A percentile compares a stretch with the other conserved stretches of the same genome.
phyloP scores from a whole-genome alignment of 2,329 filamentous ascomycete genomes.

The Venturia pyrina region DNA sequence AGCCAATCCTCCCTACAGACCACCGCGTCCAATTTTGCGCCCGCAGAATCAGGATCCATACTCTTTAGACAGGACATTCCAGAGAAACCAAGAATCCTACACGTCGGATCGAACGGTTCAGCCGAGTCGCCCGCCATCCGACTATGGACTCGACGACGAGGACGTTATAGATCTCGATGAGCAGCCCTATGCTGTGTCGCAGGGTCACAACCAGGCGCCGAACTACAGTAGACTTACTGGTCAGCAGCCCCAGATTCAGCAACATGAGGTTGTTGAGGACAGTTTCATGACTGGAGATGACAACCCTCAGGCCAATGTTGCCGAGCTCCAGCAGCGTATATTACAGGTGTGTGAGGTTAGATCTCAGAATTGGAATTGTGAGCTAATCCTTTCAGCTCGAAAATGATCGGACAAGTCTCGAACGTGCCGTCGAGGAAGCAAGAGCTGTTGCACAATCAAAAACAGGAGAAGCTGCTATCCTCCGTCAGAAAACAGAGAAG shows the following conservation, averaged over 20 bases:
- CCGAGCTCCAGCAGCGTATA: constrained; percentile 32
- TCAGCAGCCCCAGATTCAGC: constrained; percentile 7
- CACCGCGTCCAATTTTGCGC: background rate
- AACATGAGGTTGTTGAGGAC: constrained; percentile 11
- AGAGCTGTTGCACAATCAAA: constrained; percentile 48
- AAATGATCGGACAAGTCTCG: constrained; percentile 30
- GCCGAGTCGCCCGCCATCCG: constrained; percentile 2
- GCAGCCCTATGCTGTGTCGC: constrained; percentile 5
- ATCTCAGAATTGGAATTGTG: background rate
- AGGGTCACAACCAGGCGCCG: background rate
- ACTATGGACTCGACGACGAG: constrained; percentile 13
- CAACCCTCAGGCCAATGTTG: constrained; percentile 13
- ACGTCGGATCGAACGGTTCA: background rate
- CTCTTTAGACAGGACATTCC: background rate
- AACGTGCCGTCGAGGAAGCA: constrained; percentile 30
- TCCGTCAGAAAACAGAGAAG: constrained; percentile 61
- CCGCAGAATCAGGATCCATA: background rate
- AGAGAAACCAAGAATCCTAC: background rate
- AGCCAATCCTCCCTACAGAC: background rate
- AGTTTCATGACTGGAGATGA: constrained; percentile 19
- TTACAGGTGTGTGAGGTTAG: constrained; percentile 24
- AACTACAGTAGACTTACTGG: background rate
- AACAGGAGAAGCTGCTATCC: constrained; percentile 62
- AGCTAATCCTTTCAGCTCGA: constrained; percentile 27
- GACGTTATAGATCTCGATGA: constrained; percentile 14